These are phyloP conservation scores for Monilinia aucupariae DNA, from an alignment of 2,329 filamentous ascomycete species.

Conservation along the genomic window DNA sequence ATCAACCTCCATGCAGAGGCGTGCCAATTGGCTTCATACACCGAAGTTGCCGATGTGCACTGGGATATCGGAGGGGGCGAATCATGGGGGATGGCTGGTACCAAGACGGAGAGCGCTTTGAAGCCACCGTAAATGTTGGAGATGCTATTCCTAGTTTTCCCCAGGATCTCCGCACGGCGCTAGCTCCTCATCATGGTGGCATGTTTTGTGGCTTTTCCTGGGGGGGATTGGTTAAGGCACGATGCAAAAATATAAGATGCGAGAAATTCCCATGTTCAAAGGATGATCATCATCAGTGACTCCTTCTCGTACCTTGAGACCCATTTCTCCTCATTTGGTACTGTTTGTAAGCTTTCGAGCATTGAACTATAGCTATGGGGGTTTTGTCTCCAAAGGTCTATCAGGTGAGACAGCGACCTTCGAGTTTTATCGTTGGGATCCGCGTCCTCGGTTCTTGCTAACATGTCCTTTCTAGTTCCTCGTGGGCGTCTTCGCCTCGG, in stretches of 20 bases:
- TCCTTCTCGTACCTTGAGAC: background rate
- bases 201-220: background rate
- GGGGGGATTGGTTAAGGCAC: background rate
- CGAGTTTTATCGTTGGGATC: background rate
- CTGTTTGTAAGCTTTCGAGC: slow-evolving; percentile 12
- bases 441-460: background rate
- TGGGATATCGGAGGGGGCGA: background rate
- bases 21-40: background rate
- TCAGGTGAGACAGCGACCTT: slow-evolving; percentile 23
- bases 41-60: background rate
- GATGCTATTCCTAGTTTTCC: background rate
- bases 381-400: slow-evolving; percentile 35
- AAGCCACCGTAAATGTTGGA: background rate
- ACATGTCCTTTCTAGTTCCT: slow-evolving; percentile 32
- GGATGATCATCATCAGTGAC: background rate
- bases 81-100: background rate
- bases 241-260: slow-evolving; percentile 11
- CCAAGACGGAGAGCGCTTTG: background rate
- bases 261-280: background rate
- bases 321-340: background rate
- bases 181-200: background rate
- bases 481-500: slow-evolving; percentile 45
- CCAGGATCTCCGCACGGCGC: slow-evolving; percentile 18
- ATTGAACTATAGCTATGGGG: slow-evolving; percentile 22
- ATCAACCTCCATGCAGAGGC: background rate